A percentile compares a stretch with the other conserved stretches of the same genome.
phyloP scores from a whole-genome alignment of 1,284 basidiomycete genomes.

The Cutaneotrichosporon cavernicola region DNA sequence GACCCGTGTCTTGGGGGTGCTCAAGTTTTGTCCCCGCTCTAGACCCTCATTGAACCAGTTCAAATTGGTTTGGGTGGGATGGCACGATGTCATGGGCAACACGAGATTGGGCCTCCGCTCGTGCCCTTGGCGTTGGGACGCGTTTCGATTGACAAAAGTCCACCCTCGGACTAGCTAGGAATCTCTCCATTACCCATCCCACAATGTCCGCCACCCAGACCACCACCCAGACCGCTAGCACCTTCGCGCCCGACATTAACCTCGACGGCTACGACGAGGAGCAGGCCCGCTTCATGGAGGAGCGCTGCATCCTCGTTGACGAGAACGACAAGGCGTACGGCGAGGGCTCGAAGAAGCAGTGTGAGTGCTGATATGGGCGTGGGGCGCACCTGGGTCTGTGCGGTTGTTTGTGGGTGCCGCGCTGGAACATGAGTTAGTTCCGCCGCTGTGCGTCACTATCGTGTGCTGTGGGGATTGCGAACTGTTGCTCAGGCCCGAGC shows the following conservation, averaged over 20 bases:
- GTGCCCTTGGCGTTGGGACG: background rate
- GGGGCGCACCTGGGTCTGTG: background rate
- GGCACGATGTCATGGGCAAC: background rate
- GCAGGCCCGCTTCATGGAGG: conserved; percentile 83
- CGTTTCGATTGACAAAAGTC: conserved; percentile 8
- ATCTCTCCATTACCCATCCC: background rate
- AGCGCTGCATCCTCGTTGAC: conserved; percentile 92
- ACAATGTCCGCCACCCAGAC: background rate
- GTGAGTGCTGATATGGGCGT: conserved; percentile 58
- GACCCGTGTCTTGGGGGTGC: background rate
- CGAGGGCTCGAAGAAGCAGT: conserved; percentile 95
- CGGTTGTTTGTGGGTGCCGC: conserved; percentile 1
- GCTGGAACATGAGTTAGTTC: background rate
- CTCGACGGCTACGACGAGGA: conserved; percentile 54
- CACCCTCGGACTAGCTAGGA: background rate
- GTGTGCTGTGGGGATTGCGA: no score
- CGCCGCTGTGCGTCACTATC: no score
- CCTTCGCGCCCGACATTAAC: conserved; percentile 19
- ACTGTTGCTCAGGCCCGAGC: no score
- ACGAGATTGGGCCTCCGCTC: conserved; percentile 3
- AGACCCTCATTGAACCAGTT: background rate
- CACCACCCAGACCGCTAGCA: conserved; percentile 6
- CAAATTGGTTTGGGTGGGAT: background rate
- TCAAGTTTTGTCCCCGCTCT: conserved; percentile 1
- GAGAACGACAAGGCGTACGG: conserved; percentile 84